These are phyloP conservation scores for Sporothrix luriei DNA, from an alignment of 2,329 filamentous ascomycete species.

Conservation along the genomic window DNA sequence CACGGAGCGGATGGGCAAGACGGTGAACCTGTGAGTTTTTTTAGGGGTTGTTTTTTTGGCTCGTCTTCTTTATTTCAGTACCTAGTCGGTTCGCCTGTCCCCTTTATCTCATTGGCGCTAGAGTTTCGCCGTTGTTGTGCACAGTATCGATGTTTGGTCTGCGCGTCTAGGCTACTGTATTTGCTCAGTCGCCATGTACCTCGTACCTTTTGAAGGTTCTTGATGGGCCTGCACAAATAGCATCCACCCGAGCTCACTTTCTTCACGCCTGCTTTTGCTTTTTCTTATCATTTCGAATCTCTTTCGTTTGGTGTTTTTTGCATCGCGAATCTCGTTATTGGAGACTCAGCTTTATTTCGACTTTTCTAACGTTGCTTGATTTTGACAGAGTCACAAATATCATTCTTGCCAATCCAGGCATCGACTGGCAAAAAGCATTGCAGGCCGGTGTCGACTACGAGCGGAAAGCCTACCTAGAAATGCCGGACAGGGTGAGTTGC, in stretches of 20 bases:
- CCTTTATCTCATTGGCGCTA: neutral
- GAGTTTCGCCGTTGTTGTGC: neutral
- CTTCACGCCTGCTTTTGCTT: neutral
- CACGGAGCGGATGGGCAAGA: constrained; percentile 49
- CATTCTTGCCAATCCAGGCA: constrained; percentile 49
- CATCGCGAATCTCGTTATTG: no score
- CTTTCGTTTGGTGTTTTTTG: neutral
- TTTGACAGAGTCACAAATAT: constrained; percentile 54
- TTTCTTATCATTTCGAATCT: neutral
- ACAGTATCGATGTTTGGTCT: neutral
- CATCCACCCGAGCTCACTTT: constrained; percentile 5
- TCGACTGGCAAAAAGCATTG: constrained; percentile 49
- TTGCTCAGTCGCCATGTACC: neutral
- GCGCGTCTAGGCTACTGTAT: neutral
- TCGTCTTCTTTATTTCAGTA: neutral
- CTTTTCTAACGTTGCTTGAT: neutral
- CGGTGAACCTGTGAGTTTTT: constrained; percentile 48
- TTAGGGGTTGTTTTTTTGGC: neutral
- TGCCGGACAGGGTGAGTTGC: constrained; percentile 52
- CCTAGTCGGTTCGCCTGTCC: neutral
- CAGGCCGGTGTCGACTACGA: constrained; percentile 52
- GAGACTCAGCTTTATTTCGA: neutral
- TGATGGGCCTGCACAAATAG: neutral
- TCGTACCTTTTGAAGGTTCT: neutral
- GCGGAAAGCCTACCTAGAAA: constrained; percentile 51